Base-by-base conservation (phyloP, 352 stramenopile genomes). In the Globisporangium canariense region DNA sequence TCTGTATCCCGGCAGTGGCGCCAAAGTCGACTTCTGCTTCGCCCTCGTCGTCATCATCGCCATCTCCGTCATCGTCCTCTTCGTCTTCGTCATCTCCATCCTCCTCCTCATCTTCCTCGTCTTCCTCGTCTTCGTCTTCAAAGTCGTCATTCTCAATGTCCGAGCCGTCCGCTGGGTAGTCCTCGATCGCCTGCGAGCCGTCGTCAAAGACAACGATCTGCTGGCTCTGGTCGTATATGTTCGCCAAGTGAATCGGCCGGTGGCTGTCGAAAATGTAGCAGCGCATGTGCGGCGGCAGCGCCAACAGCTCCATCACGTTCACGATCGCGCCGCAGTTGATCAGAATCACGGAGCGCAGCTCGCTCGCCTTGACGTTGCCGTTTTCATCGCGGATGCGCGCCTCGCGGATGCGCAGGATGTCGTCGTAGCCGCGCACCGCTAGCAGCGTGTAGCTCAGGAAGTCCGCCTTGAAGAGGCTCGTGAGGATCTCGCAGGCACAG, bases 241-340 rank as follows among this genome's bases (percentile, higher is more conserved):
- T 99, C 13, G 93, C 87, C 65, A 99, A 85, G 77, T 99, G 96
- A 51, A 99, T 90, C 9, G 97, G 97, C 1, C 96, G 81, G 70
- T 98, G 94, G 63, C 84, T 97, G 79, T 99, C 97, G 52, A 99
- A 83, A 8, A 99, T 89, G 78, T 98, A 99, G 43, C 93, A 92
- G 51, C 86, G 91, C 10, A 93, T 73, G 40, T 77, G 60, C 13
- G 67, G 57, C 22, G 83, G 78, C 22, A 93, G 71, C 58, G 78
- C 71, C 62, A 98, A 79, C 34, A 98, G 70, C 70, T 86, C 78
- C 22, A 84, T 78, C 7, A 98, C 76, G 73, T 98, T 97, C 30
- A 94, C 79, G 58, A 97, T 96, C 18, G 93, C 95, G 43, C 96
- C 96, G 62, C 97, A 97, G 68, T 98, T 98, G 60, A 99, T 77